phyloP scores from a whole-genome alignment of 345 rosid species.

The Brassica napus region DNA sequence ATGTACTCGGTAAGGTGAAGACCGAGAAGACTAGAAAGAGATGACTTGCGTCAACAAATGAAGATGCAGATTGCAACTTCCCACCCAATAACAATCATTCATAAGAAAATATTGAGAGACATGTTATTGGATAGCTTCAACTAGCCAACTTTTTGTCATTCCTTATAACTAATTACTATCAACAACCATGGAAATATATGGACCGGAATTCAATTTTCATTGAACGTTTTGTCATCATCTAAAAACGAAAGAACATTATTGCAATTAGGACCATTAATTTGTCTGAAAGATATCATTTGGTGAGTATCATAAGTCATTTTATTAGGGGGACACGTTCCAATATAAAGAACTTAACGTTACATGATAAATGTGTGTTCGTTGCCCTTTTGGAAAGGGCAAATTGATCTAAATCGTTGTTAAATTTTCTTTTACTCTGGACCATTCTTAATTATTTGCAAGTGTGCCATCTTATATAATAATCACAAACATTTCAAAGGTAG shows the following conservation, averaged over 20 bases:
- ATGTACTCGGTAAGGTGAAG: slow-evolving; percentile 17
- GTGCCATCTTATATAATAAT: slow-evolving; percentile 14
- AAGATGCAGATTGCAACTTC: slow-evolving; percentile 23
- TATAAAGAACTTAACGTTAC: slow-evolving; percentile 26
- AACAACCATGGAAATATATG: slow-evolving; percentile 16
- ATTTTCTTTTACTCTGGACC: slow-evolving; percentile 9
- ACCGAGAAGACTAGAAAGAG: slow-evolving; percentile 8
- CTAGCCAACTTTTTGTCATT: slow-evolving; percentile 5
- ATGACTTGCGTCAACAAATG: slow-evolving; percentile 22
- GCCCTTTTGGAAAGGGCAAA: slow-evolving; percentile 35
- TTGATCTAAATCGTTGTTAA: slow-evolving; percentile 8
- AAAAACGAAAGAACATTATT: slow-evolving; percentile 26
- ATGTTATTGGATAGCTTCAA: not conserved
- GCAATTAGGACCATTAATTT: slow-evolving; percentile 25
- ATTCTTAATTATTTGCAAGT: slow-evolving; percentile 12
- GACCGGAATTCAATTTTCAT: slow-evolving; percentile 3
- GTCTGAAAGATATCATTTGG: slow-evolving; percentile 34
- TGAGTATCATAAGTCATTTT: slow-evolving; percentile 36
- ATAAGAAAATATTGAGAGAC: not conserved
- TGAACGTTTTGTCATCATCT: slow-evolving; percentile 29
- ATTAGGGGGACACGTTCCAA: slow-evolving; percentile 11
- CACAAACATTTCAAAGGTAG: not conserved
- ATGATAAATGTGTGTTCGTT: slow-evolving; percentile 34
- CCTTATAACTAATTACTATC: slow-evolving; percentile 14
- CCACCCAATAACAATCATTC: slow-evolving; percentile 11